Evolutionary conservation across 106 monocot species (phyloP).

Genomic region (Phalaenopsis equestris): DNA sequence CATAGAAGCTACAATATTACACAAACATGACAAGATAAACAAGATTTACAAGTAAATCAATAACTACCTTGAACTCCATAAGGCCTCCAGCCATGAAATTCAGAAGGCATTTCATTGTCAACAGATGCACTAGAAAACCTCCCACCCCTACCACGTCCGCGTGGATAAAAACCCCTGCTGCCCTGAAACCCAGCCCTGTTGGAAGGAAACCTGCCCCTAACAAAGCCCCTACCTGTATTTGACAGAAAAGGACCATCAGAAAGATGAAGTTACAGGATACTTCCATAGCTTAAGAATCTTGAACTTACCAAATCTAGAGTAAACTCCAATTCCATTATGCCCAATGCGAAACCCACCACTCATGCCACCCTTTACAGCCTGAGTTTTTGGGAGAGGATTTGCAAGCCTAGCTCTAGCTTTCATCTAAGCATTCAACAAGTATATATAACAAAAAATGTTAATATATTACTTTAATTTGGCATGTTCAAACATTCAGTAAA

Average conservation of each 20-base stretch:
- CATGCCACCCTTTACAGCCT: conserved; percentile 78
- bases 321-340: conserved; percentile 22
- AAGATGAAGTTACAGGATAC: conserved; percentile 7
- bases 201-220: conserved; percentile 47
- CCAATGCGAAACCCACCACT: conserved; percentile 73
- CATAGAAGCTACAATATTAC: background rate
- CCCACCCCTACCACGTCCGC: conserved; percentile 50
- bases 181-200: conserved; percentile 49
- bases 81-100: conserved; percentile 39
- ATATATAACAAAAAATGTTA: background rate
- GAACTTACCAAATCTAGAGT: conserved; percentile 49
- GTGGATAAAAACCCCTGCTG: conserved; percentile 37
- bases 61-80: conserved; percentile 49
- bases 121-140: conserved; percentile 32
- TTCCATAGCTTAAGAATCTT: background rate
- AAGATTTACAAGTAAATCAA: background rate
- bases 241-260: background rate
- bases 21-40: background rate
- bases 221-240: conserved; percentile 53
- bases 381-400: conserved; percentile 69
- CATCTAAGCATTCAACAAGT: conserved; percentile 24
- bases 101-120: conserved; percentile 23
- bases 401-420: conserved; percentile 70
- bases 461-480: background rate
- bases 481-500: background rate